phyloP scores from a whole-genome alignment of 1,139 yeast genomes.

The Hanseniaspora uvarum region DNA sequence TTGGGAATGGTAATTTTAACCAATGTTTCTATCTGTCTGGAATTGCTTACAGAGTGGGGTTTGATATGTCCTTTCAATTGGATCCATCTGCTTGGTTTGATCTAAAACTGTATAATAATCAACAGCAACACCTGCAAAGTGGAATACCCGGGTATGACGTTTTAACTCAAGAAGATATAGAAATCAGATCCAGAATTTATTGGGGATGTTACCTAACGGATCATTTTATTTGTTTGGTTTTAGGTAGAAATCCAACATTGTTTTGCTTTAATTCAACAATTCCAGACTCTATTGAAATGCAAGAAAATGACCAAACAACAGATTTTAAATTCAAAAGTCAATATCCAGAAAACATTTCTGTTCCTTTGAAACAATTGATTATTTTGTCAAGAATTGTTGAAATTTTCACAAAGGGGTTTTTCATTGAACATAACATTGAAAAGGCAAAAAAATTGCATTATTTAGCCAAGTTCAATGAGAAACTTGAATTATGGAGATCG shows the following conservation, averaged over 20 bases:
- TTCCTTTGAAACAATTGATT: conserved; percentile 40
- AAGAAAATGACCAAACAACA: conserved; percentile 49
- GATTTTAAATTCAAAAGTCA: conserved; percentile 32
- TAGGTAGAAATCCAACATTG: conserved; percentile 51
- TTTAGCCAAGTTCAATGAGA: conserved; percentile 38
- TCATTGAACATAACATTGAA: conserved; percentile 26
- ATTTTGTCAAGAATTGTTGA: conserved; percentile 48
- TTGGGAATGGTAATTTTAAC: conserved; percentile 42
- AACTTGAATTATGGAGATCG: conserved; percentile 44
- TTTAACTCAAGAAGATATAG: conserved; percentile 37
- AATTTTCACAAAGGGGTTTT: conserved; percentile 36
- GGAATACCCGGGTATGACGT: conserved; percentile 11
- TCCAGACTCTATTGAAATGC: conserved; percentile 52
- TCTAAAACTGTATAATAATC: conserved; percentile 22
- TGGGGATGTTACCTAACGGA: conserved; percentile 64
- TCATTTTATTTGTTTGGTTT: conserved; percentile 47
- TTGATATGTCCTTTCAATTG: conserved; percentile 53
- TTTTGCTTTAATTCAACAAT: conserved; percentile 51
- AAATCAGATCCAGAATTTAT: conserved; percentile 49
- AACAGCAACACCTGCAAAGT: conserved; percentile 21
- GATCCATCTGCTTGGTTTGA: conserved; percentile 48
- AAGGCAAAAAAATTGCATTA: conserved; percentile 26
- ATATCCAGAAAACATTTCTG: conserved; percentile 36
- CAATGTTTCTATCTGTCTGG: conserved; percentile 51
- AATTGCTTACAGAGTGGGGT: conserved; percentile 51